Evolutionary conservation across 2,329 filamentous ascomycete species (phyloP), one percentile per base, ranked within the genome.

Genomic region (Sporothrix curviconia): DNA sequence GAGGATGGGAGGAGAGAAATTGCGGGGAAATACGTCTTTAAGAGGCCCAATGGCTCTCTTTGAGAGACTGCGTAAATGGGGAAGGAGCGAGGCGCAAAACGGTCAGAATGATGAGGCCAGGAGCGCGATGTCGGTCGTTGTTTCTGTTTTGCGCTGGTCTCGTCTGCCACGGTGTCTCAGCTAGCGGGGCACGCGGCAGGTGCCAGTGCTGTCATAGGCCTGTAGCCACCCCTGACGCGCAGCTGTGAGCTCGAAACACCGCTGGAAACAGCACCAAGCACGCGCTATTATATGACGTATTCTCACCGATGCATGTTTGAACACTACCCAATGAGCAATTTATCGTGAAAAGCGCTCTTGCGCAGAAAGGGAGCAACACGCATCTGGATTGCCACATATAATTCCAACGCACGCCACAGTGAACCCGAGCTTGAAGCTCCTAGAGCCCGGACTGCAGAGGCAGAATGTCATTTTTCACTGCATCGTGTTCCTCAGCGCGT

Each of bases 101-200:
- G 12, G 14, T 7, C 50, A 17, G 17, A 39, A 37, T 12, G 37
- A 40, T 40, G 34, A 30, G 32, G 58, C 50, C 32, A 58, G 40
- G 12, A 46, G 58, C 47, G 56, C 58, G 56, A 60, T 55, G 60
- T 52, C 58, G 60, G 56, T 59, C 40, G 39, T 37, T 49, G 34
- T 43, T 46, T 44, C 40, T 47, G 37, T 55, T 54, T 46, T 55
- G 44, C 34, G 32, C 46, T 47, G 17, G 12, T 17, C 37, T 32
- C 15, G 34, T 14, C 30, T 25, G 49, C 42, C 34, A 36, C 40
- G 25, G 34, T 39, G 37, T 55, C 50, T 53, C 37, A 24, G 36
- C n/a, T 58, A 44, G 57, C 52, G 57, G 51, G 56, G 56, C 56
- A 55, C 28, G 56, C 50, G 37, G 44, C 42, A 36, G 34, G 42